Evolutionary conservation across 805 yeast genomes (phyloP).

Genomic region (Metschnikowia cerradonensis): DNA sequence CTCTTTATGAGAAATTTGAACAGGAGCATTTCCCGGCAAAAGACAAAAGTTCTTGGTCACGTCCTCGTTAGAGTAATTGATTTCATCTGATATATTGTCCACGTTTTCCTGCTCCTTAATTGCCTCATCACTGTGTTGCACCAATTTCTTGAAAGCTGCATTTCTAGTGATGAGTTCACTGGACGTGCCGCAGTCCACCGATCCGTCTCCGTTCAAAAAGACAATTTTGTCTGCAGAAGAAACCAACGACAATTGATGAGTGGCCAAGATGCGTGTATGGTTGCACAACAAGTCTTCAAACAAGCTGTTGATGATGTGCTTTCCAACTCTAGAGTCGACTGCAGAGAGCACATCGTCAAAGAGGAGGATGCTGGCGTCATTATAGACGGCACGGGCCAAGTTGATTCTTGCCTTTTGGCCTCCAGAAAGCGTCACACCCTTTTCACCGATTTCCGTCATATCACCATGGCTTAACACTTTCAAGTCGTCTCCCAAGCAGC

Average conservation of each 20-base stretch:
- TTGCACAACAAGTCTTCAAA: constrained; percentile 31
- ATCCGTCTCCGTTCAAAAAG: constrained; percentile 40
- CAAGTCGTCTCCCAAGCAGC: constrained; percentile 40
- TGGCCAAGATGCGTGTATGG: constrained; percentile 38
- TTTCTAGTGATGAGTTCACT: constrained; percentile 34
- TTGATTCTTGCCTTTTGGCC: constrained; percentile 45
- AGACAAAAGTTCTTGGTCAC: constrained; percentile 8
- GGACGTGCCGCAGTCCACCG: constrained; percentile 36
- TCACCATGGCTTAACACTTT: constrained; percentile 33
- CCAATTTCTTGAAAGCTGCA: constrained; percentile 45
- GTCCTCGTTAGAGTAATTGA: constrained; percentile 8
- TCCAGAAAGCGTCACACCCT: constrained; percentile 43
- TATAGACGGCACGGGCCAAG: constrained; percentile 42
- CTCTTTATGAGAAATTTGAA: background rate
- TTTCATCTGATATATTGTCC: constrained; percentile 22
- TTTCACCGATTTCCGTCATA: constrained; percentile 42
- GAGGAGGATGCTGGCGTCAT: constrained; percentile 29
- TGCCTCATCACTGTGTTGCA: constrained; percentile 39
- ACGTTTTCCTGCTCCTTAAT: constrained; percentile 22
- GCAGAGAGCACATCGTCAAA: constrained; percentile 45
- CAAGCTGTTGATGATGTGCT: constrained; percentile 34
- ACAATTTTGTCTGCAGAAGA: constrained; percentile 36
- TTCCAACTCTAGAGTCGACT: constrained; percentile 42
- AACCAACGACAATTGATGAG: constrained; percentile 40
- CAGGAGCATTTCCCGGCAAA: constrained; percentile 3